phyloP scores from a whole-genome alignment of 176 grass and related monocot genomes.

The Zoysia pacifica region DNA sequence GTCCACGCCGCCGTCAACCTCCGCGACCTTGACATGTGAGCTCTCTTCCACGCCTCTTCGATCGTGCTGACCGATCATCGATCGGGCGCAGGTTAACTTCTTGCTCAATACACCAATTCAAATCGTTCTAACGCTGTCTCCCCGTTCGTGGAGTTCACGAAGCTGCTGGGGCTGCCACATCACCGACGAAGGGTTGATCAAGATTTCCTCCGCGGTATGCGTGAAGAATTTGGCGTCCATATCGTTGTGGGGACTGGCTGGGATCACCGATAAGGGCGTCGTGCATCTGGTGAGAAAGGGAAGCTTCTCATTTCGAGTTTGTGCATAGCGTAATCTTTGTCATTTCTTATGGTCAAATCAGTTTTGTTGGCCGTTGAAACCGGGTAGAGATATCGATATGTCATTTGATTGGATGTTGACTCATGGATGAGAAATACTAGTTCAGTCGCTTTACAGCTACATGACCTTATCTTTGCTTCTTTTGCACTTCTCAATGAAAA shows the following conservation, averaged over 20 bases:
- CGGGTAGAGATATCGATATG: not conserved
- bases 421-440: not conserved
- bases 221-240: conserved; percentile 70
- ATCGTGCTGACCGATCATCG: not conserved
- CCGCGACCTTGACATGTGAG: conserved; percentile 90
- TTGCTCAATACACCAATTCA: not conserved
- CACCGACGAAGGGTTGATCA: conserved; percentile 68
- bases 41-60: not conserved
- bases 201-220: conserved; percentile 71
- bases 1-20: conserved; percentile 72
- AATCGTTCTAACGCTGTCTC: conserved; percentile 24
- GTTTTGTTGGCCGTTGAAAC: not conserved
- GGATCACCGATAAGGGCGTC: conserved; percentile 85
- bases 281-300: conserved; percentile 61
- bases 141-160: conserved; percentile 68
- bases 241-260: conserved; percentile 86
- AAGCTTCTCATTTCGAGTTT: not conserved
- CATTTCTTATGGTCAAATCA: not conserved
- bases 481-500: too few species aligned
- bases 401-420: conserved; percentile 16
- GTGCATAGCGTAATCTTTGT: not conserved
- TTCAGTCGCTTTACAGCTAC: not conserved
- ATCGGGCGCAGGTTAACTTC: not conserved
- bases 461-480: not conserved
- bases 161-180: conserved; percentile 91